Percentiles rank a stretch among this genome's conserved stretches.
Conservation (phyloP, 331 rosid species). For the Arachis monticola region DNA sequence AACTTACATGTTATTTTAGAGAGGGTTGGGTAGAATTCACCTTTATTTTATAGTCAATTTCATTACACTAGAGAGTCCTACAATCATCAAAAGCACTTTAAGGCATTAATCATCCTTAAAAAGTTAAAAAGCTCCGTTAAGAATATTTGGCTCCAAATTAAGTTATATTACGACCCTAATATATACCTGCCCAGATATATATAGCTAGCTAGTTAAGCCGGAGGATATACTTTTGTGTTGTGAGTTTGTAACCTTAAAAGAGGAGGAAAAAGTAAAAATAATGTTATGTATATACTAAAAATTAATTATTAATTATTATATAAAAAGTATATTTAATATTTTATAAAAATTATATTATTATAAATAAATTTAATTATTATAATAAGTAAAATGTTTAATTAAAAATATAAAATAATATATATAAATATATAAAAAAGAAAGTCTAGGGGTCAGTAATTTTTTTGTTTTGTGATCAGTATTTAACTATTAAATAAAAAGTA, state of each 20-base stretch:
- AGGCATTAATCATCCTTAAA: constrained; percentile 37
- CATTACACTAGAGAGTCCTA: constrained; percentile 22
- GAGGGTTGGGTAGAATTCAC: neutral
- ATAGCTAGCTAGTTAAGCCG: constrained; percentile 12
- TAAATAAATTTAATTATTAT: too few species aligned
- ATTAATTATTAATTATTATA: too few species aligned
- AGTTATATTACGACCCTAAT: neutral
- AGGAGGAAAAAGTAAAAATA: constrained; percentile 3
- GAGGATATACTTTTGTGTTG: constrained; percentile 1
- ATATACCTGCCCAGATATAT: neutral
- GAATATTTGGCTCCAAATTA: constrained; percentile 16
- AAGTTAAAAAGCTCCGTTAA: constrained; percentile 7
- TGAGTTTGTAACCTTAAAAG: constrained; percentile 31
- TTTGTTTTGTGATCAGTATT: too few species aligned
- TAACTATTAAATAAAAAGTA: too few species aligned
- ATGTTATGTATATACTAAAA: too few species aligned
- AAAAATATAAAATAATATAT: too few species aligned
- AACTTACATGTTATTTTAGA: too few species aligned
- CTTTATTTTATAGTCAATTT: constrained; percentile 35
- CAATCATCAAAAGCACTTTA: constrained; percentile 30
- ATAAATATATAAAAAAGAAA: too few species aligned
- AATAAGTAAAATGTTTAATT: too few species aligned
- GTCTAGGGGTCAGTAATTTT: too few species aligned
- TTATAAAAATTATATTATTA: too few species aligned
- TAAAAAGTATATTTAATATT: too few species aligned